phyloP scores from a whole-genome alignment of 345 rosid genomes.

The Eucalyptus sp. region DNA sequence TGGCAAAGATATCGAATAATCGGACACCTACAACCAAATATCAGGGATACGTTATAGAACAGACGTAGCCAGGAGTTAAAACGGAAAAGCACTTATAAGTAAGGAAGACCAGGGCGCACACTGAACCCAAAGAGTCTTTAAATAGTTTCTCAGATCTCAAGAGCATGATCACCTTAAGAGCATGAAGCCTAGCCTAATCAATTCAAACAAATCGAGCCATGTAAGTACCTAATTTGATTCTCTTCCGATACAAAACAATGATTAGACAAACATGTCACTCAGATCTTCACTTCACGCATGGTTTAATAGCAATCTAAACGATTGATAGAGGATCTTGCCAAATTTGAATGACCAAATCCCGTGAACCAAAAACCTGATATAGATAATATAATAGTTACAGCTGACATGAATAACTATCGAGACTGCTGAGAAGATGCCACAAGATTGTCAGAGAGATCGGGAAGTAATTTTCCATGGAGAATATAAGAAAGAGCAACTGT shows the following conservation, averaged over 20 bases:
- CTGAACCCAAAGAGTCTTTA: neutral
- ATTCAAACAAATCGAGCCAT: neutral
- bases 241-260: neutral
- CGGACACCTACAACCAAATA: neutral
- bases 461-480: neutral
- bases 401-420: neutral
- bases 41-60: neutral
- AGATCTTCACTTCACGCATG: neutral
- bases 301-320: neutral
- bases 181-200: neutral
- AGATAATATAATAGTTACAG: neutral
- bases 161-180: neutral
- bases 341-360: neutral
- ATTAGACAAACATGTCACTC: neutral
- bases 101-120: neutral
- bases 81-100: neutral
- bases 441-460: neutral
- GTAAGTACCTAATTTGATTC: neutral
- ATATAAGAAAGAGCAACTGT: neutral
- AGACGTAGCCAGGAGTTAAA: neutral
- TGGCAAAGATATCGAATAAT: neutral
- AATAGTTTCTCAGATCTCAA: neutral
- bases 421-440: neutral
- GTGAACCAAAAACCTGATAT: neutral
- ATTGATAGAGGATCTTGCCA: neutral